A percentile compares a stretch with the other conserved stretches of the same genome.
phyloP scores from a whole-genome alignment of 2,329 filamentous ascomycete species.

The Botryosphaeria dothidea region DNA sequence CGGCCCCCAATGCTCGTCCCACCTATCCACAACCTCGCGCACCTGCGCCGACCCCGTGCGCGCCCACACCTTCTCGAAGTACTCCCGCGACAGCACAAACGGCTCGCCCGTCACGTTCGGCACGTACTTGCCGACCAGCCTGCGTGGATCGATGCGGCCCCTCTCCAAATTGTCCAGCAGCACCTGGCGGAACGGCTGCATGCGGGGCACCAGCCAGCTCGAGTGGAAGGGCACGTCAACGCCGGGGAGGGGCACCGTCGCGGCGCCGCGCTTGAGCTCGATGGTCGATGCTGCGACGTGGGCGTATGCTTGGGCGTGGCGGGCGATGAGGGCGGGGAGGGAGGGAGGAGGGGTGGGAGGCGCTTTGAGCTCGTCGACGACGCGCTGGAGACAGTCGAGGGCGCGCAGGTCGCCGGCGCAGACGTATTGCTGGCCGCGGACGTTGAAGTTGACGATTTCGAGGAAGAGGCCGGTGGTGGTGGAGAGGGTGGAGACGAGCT shows the following conservation, averaged over 20 bases:
- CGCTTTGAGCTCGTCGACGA: too few species aligned
- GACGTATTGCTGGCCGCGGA: constrained; percentile 15
- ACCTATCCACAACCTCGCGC: too few species aligned
- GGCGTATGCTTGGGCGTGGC: background rate
- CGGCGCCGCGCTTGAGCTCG: constrained; percentile 24
- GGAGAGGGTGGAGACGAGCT: background rate
- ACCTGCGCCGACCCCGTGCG: too few species aligned
- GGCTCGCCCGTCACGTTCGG: constrained; percentile 39
- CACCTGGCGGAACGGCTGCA: constrained; percentile 32
- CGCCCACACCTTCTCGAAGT: background rate
- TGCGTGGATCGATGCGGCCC: constrained; percentile 26
- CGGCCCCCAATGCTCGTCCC: too few species aligned
- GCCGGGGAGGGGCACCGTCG: constrained; percentile 33
- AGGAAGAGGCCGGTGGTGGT: background rate
- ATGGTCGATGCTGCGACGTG: background rate
- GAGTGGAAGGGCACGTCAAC: constrained; percentile 39
- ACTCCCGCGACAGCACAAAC: constrained; percentile 26
- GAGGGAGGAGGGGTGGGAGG: background rate
- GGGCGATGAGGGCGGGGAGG: background rate
- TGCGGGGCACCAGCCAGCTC: constrained; percentile 27
- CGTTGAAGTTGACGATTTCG: constrained; percentile 19
- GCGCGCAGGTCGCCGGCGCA: constrained; percentile 6
- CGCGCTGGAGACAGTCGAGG: too few species aligned
- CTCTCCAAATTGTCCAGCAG: constrained; percentile 28
- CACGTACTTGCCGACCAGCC: constrained; percentile 35